Evolutionary conservation across 1,284 basidiomycete genomes (phyloP).

Genomic region (Malassezia globosa): DNA sequence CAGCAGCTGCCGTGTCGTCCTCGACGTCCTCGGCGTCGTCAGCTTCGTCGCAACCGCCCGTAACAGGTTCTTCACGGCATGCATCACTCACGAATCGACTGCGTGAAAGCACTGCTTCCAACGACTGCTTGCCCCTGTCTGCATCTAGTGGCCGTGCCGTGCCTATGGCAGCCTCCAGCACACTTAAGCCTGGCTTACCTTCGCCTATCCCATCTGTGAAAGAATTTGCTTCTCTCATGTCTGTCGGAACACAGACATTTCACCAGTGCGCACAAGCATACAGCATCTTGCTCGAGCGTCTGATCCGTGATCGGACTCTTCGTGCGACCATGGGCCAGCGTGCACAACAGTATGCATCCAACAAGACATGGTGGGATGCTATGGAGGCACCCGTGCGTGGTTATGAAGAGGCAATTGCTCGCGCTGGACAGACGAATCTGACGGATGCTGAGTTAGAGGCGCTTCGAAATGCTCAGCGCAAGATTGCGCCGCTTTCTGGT

Average conservation of each 20-base stretch:
- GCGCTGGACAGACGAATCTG: slow-evolving; percentile 24
- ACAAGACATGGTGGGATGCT: slow-evolving; percentile 53
- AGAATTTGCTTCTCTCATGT: slow-evolving; percentile 45
- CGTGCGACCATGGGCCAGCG: slow-evolving; percentile 49
- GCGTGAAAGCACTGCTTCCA: background rate
- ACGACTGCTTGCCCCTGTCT: background rate
- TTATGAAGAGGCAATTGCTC: slow-evolving; percentile 49
- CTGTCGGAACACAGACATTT: slow-evolving; percentile 45
- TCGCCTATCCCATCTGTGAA: slow-evolving; percentile 25
- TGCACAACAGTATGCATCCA: slow-evolving; percentile 48
- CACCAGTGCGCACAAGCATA: slow-evolving; percentile 48
- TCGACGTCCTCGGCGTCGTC: background rate
- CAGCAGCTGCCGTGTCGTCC: background rate
- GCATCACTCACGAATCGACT: background rate
- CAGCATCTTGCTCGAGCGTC: slow-evolving; percentile 48
- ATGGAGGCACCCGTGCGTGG: slow-evolving; percentile 54
- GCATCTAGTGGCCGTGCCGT: slow-evolving; percentile 2
- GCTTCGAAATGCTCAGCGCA: slow-evolving; percentile 28
- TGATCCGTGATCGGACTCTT: slow-evolving; percentile 45
- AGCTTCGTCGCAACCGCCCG: background rate
- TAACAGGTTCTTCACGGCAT: background rate
- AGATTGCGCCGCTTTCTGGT: slow-evolving; percentile 33
- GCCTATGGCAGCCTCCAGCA: slow-evolving; percentile 3
- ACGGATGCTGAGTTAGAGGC: slow-evolving; percentile 38
- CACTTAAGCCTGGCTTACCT: slow-evolving; percentile 17